These are phyloP conservation scores for Senecio squalidus DNA, from an alignment of 140 eudicot species.

Conservation along the genomic window DNA sequence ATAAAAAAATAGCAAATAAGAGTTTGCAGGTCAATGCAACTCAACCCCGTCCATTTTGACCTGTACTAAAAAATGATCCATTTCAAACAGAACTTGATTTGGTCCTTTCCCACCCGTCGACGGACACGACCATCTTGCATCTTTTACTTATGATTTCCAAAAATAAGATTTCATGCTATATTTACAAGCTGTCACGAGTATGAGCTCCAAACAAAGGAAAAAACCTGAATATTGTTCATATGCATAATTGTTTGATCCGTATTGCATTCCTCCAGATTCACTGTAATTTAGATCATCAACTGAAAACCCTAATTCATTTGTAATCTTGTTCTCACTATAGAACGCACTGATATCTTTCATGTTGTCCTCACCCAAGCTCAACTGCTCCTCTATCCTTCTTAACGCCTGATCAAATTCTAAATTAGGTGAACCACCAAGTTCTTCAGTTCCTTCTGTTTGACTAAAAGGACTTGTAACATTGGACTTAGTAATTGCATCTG, in stretches of 20 bases:
- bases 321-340: slow-evolving; percentile 33
- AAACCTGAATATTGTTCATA: slow-evolving; percentile 49
- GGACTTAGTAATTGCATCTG: slow-evolving; percentile 38
- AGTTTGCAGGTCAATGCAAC: neutral
- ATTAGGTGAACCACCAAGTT: slow-evolving; percentile 30
- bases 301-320: slow-evolving; percentile 36
- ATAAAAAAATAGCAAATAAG: neutral
- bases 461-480: slow-evolving; percentile 39
- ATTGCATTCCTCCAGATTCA: slow-evolving; percentile 30
- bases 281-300: slow-evolving; percentile 24
- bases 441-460: slow-evolving; percentile 30
- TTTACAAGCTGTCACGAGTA: neutral
- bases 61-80: neutral
- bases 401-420: slow-evolving; percentile 57
- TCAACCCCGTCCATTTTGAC: neutral
- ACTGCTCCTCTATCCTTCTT: slow-evolving; percentile 64
- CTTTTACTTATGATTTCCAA: neutral
- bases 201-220: slow-evolving; percentile 13
- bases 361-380: slow-evolving; percentile 65
- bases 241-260: slow-evolving; percentile 31
- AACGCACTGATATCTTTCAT: slow-evolving; percentile 31
- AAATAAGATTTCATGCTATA: neutral
- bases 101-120: neutral
- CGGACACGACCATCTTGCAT: no score
- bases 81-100: neutral